Evolutionary conservation across 139 green algal species (phyloP).

Genomic region (Chlamydomonas urium): DNA sequence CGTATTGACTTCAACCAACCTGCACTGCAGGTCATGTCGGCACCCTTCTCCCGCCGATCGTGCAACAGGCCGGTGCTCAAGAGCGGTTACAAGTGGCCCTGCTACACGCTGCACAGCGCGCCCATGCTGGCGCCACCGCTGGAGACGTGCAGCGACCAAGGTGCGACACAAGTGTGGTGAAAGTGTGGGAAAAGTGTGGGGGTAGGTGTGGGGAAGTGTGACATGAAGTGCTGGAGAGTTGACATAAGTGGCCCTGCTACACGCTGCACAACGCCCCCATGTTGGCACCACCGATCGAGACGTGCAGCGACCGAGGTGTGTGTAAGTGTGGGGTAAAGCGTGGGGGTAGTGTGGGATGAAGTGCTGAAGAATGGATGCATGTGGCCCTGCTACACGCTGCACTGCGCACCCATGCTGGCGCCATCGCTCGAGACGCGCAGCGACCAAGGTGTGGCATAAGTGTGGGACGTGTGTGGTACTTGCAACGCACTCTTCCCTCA

Average conservation of each 20-base stretch:
- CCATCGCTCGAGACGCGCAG: neutral
- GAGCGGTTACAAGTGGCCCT: constrained; percentile 53
- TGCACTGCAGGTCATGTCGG: constrained; percentile 7
- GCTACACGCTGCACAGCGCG: constrained; percentile 50
- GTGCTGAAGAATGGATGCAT: neutral
- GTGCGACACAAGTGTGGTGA: too few relatives aligned
- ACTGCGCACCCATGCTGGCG: constrained; percentile 4
- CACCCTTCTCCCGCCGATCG: constrained; percentile 6
- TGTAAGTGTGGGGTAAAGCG: constrained; percentile 29
- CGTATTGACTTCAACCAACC: neutral
- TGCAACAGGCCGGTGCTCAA: constrained; percentile 32
- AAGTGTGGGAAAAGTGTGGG: constrained; percentile 3
- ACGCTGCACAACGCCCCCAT: neutral
- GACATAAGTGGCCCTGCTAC: neutral
- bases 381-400: constrained; percentile 1
- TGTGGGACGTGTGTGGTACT: too few relatives aligned
- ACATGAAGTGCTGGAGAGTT: neutral
- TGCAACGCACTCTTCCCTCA: too few relatives aligned
- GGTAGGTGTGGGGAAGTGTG: neutral
- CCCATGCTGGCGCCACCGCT: constrained; percentile 29
- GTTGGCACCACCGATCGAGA: neutral
- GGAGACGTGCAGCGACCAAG: neutral
- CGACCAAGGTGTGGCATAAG: too few relatives aligned
- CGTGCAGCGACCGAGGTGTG: neutral
- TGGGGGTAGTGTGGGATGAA: neutral